phyloP scores from a whole-genome alignment of 2,329 filamentous ascomycete genomes.

The Bipolaris sorokiniana region DNA sequence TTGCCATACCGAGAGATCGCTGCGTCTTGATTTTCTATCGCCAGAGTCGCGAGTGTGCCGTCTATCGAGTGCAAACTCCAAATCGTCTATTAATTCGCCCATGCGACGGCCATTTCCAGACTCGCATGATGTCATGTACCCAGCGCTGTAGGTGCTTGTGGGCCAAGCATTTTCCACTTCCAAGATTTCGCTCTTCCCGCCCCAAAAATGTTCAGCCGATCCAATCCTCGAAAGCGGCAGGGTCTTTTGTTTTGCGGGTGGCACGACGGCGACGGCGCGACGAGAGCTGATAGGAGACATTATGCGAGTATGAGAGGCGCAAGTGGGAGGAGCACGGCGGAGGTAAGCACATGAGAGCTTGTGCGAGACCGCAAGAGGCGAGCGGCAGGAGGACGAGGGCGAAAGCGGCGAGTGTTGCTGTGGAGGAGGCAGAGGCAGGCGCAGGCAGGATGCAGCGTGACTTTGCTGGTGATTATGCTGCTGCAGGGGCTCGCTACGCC shows the following conservation, averaged over 20 bases:
- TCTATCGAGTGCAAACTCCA: constrained; percentile 37
- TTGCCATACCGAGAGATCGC: constrained; percentile 44
- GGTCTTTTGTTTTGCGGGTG: constrained; percentile 45
- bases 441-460: constrained; percentile 21
- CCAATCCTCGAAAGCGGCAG: constrained; percentile 44
- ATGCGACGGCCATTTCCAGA: constrained; percentile 34
- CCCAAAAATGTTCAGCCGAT: constrained; percentile 36
- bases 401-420: constrained; percentile 6
- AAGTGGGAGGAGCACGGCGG: constrained; percentile 43
- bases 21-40: constrained; percentile 23
- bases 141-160: constrained; percentile 20
- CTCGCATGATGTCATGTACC: constrained; percentile 27
- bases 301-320: constrained; percentile 45
- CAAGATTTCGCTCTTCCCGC: constrained; percentile 18
- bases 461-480: constrained; percentile 16
- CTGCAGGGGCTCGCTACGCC: constrained; percentile 29
- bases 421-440: constrained; percentile 8
- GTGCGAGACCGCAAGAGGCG: constrained; percentile 35
- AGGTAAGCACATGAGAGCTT: constrained; percentile 48
- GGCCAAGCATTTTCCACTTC: constrained; percentile 16
- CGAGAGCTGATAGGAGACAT: constrained; percentile 45
- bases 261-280: constrained; percentile 40
- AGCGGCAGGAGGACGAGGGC: constrained; percentile 20
- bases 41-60: constrained; percentile 36
- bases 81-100: constrained; percentile 33